A percentile compares a stretch with the other conserved stretches of the same genome.
Conservation (phyloP, 345 rosid genomes). For the rapeseed (Brassica napus) region DNA sequence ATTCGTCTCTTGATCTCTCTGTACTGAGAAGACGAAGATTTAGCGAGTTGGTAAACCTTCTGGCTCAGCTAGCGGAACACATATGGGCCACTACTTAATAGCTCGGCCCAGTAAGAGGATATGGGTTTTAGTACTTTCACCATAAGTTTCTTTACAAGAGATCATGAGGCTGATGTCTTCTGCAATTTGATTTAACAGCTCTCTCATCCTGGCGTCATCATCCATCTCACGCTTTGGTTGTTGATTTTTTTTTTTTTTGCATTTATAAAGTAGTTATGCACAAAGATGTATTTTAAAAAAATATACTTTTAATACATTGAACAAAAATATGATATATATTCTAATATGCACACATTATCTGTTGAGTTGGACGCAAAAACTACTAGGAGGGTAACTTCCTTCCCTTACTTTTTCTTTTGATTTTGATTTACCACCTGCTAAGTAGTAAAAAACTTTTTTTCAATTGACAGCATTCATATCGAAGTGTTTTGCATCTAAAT, state of each 20-base stretch:
- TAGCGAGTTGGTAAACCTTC: background rate
- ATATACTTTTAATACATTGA: background rate
- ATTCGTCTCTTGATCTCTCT: constrained; percentile 26
- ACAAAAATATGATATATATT: background rate
- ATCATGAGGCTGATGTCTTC: background rate
- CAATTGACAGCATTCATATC: background rate
- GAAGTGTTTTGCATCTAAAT: background rate
- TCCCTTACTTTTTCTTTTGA: background rate
- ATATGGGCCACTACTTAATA: background rate
- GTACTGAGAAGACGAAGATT: background rate
- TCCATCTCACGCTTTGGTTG: background rate
- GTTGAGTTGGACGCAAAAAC: background rate
- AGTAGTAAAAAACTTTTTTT: background rate
- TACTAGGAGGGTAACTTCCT: background rate
- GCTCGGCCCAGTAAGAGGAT: background rate
- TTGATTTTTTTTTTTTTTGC: background rate
- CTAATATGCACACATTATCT: background rate
- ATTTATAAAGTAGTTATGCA: background rate
- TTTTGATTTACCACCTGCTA: background rate
- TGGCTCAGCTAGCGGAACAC: background rate
- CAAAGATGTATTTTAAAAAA: background rate
- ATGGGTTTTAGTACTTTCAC: background rate
- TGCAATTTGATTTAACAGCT: background rate
- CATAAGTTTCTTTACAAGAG: background rate
- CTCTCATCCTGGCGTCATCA: background rate